Base-by-base conservation (phyloP, 345 rosid genomes). In the Linum tenue region DNA sequence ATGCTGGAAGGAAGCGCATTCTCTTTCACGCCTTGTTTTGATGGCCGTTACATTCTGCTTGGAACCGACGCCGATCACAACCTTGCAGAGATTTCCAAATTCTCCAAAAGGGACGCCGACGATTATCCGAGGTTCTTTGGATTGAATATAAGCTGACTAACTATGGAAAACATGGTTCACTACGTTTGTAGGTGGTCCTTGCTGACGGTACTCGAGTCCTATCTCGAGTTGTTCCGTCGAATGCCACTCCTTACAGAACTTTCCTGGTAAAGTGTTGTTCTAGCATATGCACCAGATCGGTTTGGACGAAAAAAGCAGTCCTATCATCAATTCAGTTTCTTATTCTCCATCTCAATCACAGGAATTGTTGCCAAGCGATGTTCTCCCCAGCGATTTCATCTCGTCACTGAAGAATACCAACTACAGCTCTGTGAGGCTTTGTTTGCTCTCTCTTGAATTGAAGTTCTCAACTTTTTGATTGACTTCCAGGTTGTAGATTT, bases 21-120 rank as follows among this genome's bases (percentile, higher is more conserved):
- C 39, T 87, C 98, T 60, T 92, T 92, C 74, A 87, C 97, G 57
- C 98, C 97, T 43, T 89, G 97, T 79, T 67, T 85, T 58, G 98
- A 89, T 72, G 98, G 98, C 5, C 84, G 92, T 22, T 89, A 83
- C 68, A 89, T 92, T 68, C 73, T 92, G 10, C 70, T 87, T 53
- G 98, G 98, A 48, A 82, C 89, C 37, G 75, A 84, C 71, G 76
- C 72, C 36, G 78, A 80, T 4, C 85, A 82, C 51, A 89, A 81
- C 76, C 84, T 80, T 64, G 79, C 86, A 16, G 94, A 92, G 81
- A 89, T 92, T 67, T 89, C 60, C 89, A 86, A 56, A 48, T 74
- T 89, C 84, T 92, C 97, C n/a, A 75, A 59, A 60, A 78, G 65
- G 37, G 97, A 92, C 64, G 97, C 98, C 0, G 82, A 87, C 59